A percentile compares a stretch with the other conserved stretches of the same genome.
These are phyloP conservation scores for Capronia americana DNA, from an alignment of 2,329 filamentous ascomycete species.

Conservation along the genomic window DNA sequence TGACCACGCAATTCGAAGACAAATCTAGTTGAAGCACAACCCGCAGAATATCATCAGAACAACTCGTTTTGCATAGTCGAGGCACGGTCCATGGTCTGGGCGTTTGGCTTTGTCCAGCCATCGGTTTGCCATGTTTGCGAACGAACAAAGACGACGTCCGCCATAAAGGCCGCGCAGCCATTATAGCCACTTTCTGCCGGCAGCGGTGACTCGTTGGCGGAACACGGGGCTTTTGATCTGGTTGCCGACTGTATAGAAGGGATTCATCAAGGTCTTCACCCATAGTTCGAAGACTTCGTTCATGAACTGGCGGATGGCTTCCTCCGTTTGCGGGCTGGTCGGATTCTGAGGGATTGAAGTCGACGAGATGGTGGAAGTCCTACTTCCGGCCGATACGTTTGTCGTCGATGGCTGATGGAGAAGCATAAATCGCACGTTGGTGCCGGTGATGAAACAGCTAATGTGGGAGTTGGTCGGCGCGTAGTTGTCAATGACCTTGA, in stretches of 20 bases:
- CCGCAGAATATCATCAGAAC: background rate
- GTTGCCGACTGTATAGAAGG: constrained; percentile 88
- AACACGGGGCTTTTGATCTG: constrained; percentile 88
- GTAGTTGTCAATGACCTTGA: constrained; percentile 96
- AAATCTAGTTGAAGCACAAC: background rate
- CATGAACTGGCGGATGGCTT: constrained; percentile 95
- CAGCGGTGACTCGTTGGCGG: constrained; percentile 77
- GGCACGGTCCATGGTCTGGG: background rate
- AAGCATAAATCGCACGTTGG: constrained; percentile 91
- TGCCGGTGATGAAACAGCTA: constrained; percentile 90
- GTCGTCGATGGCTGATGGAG: constrained; percentile 77
- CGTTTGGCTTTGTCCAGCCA: constrained; percentile 11
- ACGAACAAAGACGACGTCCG: constrained; percentile 18
- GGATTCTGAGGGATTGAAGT: constrained; percentile 84
- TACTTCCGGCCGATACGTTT: constrained; percentile 43
- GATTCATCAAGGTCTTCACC: constrained; percentile 96
- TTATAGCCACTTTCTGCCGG: constrained; percentile 90
- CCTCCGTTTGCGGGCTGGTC: constrained; percentile 86
- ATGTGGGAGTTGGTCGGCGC: constrained; percentile 84
- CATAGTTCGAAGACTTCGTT: constrained; percentile 94
- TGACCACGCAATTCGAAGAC: background rate
- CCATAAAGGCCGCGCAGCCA: background rate
- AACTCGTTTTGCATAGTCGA: background rate
- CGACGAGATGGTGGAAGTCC: constrained; percentile 52
- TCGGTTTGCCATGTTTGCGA: constrained; percentile 19